These are phyloP conservation scores for Pseudoneurospora amorphoporcata DNA, from an alignment of 495 filamentous ascomycete genomes.

Conservation along the genomic window DNA sequence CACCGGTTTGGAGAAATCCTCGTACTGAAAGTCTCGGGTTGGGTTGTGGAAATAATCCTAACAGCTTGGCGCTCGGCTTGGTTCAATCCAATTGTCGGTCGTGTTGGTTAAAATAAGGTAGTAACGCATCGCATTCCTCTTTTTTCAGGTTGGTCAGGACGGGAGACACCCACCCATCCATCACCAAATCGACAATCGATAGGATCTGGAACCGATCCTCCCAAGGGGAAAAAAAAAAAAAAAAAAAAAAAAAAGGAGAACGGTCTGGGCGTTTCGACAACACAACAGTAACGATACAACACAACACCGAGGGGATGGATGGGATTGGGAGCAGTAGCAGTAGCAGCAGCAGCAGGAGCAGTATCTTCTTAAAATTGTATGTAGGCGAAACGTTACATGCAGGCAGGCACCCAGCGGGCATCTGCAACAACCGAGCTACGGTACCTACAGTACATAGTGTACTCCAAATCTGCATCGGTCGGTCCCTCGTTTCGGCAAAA, in stretches of 20 bases:
- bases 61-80: neutral
- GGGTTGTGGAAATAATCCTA: neutral
- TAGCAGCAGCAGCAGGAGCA: no score
- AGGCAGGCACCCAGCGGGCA: neutral
- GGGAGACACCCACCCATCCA: neutral
- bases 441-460: no score
- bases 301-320: neutral
- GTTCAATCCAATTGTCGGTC: neutral
- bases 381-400: neutral
- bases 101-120: neutral
- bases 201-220: neutral
- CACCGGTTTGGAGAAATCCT: neutral
- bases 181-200: neutral
- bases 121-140: neutral
- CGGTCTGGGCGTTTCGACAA: neutral
- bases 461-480: neutral
- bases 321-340: neutral
- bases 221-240: neutral
- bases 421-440: neutral
- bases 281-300: neutral
- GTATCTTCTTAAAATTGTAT: neutral
- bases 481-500: neutral
- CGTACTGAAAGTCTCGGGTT: neutral
- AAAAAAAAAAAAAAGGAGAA: neutral
- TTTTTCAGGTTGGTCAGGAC: neutral